A percentile compares a stretch with the other conserved stretches of the same genome.
These are phyloP conservation scores for Diaporthe australafricana DNA, from an alignment of 2,329 filamentous ascomycete genomes.

Conservation along the genomic window DNA sequence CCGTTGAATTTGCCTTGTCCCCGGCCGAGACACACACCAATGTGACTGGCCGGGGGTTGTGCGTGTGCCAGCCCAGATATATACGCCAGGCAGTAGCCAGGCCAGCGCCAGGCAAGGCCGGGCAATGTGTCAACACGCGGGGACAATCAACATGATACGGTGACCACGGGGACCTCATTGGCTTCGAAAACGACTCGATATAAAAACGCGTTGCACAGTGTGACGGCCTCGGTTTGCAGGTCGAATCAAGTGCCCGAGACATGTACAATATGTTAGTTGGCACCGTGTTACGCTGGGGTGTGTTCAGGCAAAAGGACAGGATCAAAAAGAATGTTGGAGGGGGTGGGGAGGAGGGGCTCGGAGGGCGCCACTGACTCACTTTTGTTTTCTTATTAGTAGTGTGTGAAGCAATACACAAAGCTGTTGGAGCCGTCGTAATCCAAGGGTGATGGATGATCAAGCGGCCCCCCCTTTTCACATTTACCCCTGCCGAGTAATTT, in stretches of 20 bases:
- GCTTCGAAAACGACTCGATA: not conserved
- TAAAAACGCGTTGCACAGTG: conserved; percentile 16
- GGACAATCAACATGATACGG: conserved; percentile 17
- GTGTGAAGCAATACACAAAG: conserved; percentile 26
- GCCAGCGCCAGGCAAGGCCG: no score
- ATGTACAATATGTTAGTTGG: conserved; percentile 2
- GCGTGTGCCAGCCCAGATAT: conserved; percentile 7
- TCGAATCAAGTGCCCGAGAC: conserved; percentile 24
- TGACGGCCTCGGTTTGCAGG: not conserved
- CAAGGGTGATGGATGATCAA: not conserved
- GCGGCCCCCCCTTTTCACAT: not conserved
- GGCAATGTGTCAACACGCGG: not conserved
- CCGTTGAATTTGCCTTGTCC: conserved; percentile 13
- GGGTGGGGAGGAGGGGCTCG: not conserved
- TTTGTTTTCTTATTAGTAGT: conserved; percentile 16
- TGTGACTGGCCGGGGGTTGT: conserved; percentile 24
- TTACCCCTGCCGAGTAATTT: conserved; percentile 16
- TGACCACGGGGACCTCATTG: conserved; percentile 5
- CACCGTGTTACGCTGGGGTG: conserved; percentile 6
- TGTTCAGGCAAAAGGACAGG: not conserved
- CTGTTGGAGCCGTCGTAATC: not conserved
- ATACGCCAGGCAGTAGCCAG: not conserved
- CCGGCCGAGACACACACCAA: conserved; percentile 20
- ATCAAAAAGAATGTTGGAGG: not conserved
- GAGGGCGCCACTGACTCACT: conserved; percentile 23